These are phyloP conservation scores for Gentiana macrophylla DNA, from an alignment of 257 asterid genomes.

Conservation along the genomic window DNA sequence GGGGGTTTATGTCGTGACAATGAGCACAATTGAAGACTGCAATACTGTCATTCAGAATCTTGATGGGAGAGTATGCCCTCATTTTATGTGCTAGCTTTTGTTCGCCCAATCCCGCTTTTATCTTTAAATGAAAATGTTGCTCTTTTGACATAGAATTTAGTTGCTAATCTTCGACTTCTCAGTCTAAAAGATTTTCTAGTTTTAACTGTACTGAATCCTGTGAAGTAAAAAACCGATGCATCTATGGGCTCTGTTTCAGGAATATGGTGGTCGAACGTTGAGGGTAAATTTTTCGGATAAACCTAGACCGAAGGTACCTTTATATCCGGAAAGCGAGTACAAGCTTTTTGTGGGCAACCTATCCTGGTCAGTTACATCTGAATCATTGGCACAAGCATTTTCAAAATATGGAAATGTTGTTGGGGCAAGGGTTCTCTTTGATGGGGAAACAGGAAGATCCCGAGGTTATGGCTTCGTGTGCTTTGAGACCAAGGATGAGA, in stretches of 20 bases:
- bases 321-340: constrained; percentile 82
- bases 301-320: constrained; percentile 77
- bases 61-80: constrained; percentile 61
- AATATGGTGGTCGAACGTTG: constrained; percentile 80
- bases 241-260: constrained; percentile 26
- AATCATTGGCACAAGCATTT: constrained; percentile 49
- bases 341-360: constrained; percentile 81
- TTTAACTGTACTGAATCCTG: not conserved
- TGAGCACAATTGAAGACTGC: constrained; percentile 83
- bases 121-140: not conserved
- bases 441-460: constrained; percentile 74
- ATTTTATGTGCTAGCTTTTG: not conserved
- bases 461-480: constrained; percentile 90
- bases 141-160: too few species aligned
- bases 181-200: not conserved
- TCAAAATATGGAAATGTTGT: constrained; percentile 53
- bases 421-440: constrained; percentile 74
- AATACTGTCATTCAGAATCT: constrained; percentile 57
- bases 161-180: not conserved
- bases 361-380: constrained; percentile 71
- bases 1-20: constrained; percentile 94
- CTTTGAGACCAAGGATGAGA: constrained; percentile 47
- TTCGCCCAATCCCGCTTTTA: not conserved
- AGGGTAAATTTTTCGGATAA: constrained; percentile 81
- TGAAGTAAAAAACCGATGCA: not conserved